phyloP scores from a whole-genome alignment of 1,284 basidiomycete genomes.

The Psilocybe mexicana region DNA sequence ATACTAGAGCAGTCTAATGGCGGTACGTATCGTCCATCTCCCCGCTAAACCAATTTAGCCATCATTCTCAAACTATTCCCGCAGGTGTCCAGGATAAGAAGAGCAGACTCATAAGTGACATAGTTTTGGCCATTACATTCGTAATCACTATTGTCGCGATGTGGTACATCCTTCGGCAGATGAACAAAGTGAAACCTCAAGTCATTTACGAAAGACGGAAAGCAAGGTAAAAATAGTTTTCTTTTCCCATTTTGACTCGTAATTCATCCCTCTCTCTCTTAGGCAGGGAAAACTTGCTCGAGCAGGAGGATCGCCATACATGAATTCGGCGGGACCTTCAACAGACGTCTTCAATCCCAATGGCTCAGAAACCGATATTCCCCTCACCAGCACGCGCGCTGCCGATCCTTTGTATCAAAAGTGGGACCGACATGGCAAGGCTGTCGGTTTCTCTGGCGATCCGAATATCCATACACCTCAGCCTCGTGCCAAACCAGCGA shows the following conservation, averaged over 20 bases:
- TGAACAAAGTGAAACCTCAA: slow-evolving; percentile 72
- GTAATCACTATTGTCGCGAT: slow-evolving; percentile 77
- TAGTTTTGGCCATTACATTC: slow-evolving; percentile 62
- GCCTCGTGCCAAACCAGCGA: slow-evolving; percentile 5
- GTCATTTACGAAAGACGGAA: slow-evolving; percentile 72
- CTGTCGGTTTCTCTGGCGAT: slow-evolving; percentile 22
- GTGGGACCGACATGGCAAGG: slow-evolving; percentile 28
- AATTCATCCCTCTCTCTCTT: slow-evolving; percentile 9
- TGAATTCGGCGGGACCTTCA: slow-evolving; percentile 23
- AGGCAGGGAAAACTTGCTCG: slow-evolving; percentile 52
- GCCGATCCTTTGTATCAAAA: slow-evolving; percentile 23
- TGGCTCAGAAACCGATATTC: slow-evolving; percentile 38
- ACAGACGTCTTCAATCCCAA: slow-evolving; percentile 23
- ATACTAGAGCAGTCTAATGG: slow-evolving; percentile 49
- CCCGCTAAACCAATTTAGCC: not conserved
- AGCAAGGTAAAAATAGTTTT: too few relatives aligned
- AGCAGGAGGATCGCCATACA: slow-evolving; percentile 29
- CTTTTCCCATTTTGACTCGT: too few relatives aligned
- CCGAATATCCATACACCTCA: slow-evolving; percentile 23
- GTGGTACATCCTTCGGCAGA: slow-evolving; percentile 81
- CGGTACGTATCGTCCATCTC: slow-evolving; percentile 34
- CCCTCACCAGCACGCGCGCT: slow-evolving; percentile 38
- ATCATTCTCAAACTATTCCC: not conserved
- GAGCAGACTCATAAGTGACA: slow-evolving; percentile 63
- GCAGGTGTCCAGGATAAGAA: slow-evolving; percentile 44